Base-by-base conservation (phyloP, 1,139 yeast genomes). In the Geotrichum fermentans region DNA sequence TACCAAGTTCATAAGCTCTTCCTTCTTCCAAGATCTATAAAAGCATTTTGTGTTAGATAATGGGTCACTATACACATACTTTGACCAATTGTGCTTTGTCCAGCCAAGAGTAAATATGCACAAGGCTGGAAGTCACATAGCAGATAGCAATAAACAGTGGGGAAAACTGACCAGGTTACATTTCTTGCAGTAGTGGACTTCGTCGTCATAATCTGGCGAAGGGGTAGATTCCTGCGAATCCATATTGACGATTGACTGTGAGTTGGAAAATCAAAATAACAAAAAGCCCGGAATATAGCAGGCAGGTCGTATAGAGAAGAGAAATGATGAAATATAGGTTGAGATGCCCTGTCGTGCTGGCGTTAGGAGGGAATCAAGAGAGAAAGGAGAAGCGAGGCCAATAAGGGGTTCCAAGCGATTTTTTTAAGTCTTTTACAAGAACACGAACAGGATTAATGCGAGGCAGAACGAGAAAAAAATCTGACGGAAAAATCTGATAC, bases 1-100 rank as follows among this genome's bases (percentile, higher is more conserved):
- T 52, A 62, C 66, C 69, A 22, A 70, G 62, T 54, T 70, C 74
- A 57, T 67, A 70, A 8, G 74, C 74, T 28, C 71, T 61, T 34
- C 71, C 71, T 54, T 69, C 73, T 46, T 68, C 71, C 21, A 68
- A 63, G 29, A 66, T 58, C 61, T 67, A 48, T 30, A 21, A n/a
- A n/a, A n/a, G n/a, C n/a, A 18, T 24, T 8, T 10, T 33, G 22
- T 20, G 44, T 41, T 42, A 42, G 39, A 21, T 7, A 29, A 30
- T 18, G 37, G 39, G 38, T 30, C 38, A n/a, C 13, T 1, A 14
- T 36, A 42, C 47, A 43, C 30, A 20, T 24, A 40, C 17, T 30
- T 32, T 20, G 36, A 18, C 30, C 41, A 29, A 43, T 11, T 13
- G 14, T 21, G 30, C 37, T 32, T 30, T 22, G 28, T 30, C 18